These are phyloP conservation scores for Stenocarpella maydis DNA, from an alignment of 2,329 filamentous ascomycete genomes.

Conservation along the genomic window DNA sequence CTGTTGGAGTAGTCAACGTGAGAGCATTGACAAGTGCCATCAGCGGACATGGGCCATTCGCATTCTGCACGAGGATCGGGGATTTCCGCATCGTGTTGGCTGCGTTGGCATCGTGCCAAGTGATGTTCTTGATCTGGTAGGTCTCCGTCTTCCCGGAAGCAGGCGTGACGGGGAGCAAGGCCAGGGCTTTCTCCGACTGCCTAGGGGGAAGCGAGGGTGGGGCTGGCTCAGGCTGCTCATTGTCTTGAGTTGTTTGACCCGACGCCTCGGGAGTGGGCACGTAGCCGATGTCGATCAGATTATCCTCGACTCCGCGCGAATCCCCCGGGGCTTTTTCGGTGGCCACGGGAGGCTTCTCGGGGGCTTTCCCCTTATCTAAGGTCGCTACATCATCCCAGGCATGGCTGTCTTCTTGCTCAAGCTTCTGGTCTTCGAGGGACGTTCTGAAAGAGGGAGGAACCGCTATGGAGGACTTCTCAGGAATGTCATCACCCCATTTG, in stretches of 20 bases:
- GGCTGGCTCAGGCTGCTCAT: constrained; percentile 43
- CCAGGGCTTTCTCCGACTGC: constrained; percentile 31
- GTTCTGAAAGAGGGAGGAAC: constrained; percentile 31
- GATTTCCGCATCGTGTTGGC: constrained; percentile 74
- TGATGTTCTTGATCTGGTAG: constrained; percentile 92
- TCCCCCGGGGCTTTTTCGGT: constrained; percentile 22
- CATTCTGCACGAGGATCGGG: constrained; percentile 90
- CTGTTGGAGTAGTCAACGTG: constrained; percentile 79
- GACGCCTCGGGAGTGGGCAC: constrained; percentile 46
- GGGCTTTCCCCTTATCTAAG: constrained; percentile 53
- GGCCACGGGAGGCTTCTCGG: constrained; percentile 39
- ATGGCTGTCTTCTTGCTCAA: constrained; percentile 53
- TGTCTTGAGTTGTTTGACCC: constrained; percentile 51
- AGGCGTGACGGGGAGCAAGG: constrained; percentile 51
- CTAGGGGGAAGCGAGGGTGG: constrained; percentile 36
- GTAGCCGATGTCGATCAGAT: constrained; percentile 59
- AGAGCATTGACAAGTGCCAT: constrained; percentile 94
- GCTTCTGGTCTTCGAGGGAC: constrained; percentile 45
- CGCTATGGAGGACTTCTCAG: constrained; percentile 26
- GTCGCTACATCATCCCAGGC: constrained; percentile 59
- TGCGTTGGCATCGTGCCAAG: constrained; percentile 76
- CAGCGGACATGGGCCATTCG: constrained; percentile 92
- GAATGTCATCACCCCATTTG: constrained; percentile 49
- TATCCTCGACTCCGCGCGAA: constrained; percentile 54
- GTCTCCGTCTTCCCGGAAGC: constrained; percentile 71